Percentiles rank a stretch among this genome's conserved stretches.
phyloP scores from a whole-genome alignment of 257 asterid species.

The Solanum lycopersicoides region DNA sequence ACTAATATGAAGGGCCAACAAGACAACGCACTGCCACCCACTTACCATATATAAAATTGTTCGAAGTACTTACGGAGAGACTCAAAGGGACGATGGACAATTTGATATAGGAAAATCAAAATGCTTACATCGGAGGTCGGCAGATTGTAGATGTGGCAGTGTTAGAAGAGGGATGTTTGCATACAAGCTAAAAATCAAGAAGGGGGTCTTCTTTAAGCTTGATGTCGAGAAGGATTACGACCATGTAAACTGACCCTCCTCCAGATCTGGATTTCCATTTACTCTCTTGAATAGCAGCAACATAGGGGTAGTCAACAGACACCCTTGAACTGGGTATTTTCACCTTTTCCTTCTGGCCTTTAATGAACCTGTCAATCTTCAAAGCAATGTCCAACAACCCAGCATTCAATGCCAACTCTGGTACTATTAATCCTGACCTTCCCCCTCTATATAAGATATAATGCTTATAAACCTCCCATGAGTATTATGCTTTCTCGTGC shows the following conservation, averaged over 20 bases:
- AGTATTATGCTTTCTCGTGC: no score
- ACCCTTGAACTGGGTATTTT: no score
- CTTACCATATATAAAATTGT: neutral
- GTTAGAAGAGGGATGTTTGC: neutral
- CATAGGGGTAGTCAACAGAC: no score
- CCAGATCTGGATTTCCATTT: no score
- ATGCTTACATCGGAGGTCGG: neutral
- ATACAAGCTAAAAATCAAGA: neutral
- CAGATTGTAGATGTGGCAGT: neutral
- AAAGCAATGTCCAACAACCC: no score
- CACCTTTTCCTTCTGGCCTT: no score
- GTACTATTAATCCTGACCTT: no score
- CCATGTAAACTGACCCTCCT: neutral
- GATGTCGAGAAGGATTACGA: neutral
- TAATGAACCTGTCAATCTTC: no score
- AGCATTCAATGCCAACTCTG: no score
- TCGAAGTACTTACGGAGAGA: neutral
- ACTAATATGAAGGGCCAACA: neutral
- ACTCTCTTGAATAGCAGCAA: no score
- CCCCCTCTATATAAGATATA: no score
- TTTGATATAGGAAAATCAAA: neutral
- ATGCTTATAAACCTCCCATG: no score
- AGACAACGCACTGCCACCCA: neutral
- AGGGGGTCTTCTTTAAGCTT: neutral
- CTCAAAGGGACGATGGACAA: neutral